phyloP scores from a whole-genome alignment of 2,329 filamentous ascomycete species.

The Didymella arachidicola region DNA sequence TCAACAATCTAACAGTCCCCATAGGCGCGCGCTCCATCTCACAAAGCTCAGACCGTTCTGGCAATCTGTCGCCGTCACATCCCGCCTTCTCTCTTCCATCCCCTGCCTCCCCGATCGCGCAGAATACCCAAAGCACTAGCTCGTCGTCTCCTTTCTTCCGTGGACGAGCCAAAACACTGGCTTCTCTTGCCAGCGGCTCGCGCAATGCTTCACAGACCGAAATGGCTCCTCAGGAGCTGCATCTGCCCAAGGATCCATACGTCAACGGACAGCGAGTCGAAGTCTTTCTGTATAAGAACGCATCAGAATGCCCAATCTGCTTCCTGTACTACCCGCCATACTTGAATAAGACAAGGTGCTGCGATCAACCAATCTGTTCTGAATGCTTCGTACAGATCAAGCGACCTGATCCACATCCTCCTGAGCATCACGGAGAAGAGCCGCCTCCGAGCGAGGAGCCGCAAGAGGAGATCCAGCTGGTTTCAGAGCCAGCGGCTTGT shows the following conservation, averaged over 20 bases:
- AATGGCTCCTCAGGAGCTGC: conserved; percentile 77
- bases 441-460: conserved; percentile 52
- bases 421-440: conserved; percentile 70
- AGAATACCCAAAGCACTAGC: conserved; percentile 40
- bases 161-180: conserved; percentile 86
- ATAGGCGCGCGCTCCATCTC: conserved; percentile 80
- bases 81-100: conserved; percentile 68
- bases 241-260: conserved; percentile 80
- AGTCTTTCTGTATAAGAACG: conserved; percentile 91
- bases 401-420: conserved; percentile 86
- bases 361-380: conserved; percentile 94
- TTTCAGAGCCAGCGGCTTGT: conserved; percentile 90
- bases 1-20: conserved; percentile 79
- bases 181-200: conserved; percentile 78
- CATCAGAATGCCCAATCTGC: conserved; percentile 91
- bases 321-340: conserved; percentile 96
- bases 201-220: conserved; percentile 77
- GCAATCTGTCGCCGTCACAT: conserved; percentile 66
- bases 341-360: conserved; percentile 92
- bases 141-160: conserved; percentile 70
- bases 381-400: conserved; percentile 99
- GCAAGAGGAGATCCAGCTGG: conserved; percentile 69
- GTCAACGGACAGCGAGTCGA: conserved; percentile 95
- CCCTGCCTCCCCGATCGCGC: conserved; percentile 63
- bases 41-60: conserved; percentile 74